phyloP scores from a whole-genome alignment of 805 yeast species.

The Isabelozyma heimii region DNA sequence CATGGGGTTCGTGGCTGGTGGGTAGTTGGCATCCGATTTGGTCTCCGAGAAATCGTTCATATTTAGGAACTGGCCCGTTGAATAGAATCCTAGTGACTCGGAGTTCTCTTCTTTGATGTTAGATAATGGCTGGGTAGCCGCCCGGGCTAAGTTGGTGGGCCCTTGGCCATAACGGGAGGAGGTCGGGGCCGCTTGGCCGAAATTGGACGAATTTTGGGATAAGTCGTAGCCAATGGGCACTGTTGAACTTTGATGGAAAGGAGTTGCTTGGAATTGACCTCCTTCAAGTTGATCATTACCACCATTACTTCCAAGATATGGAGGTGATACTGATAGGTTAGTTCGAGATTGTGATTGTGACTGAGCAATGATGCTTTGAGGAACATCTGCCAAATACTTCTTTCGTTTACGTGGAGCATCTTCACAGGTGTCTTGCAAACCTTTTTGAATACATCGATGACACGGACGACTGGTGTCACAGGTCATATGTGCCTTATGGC shows the following conservation, averaged over 20 bases:
- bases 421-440: conserved; percentile 65
- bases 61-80: background rate
- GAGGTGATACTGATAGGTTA: conserved; percentile 1
- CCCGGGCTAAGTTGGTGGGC: background rate
- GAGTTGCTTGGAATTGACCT: conserved; percentile 4
- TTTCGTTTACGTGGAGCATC: conserved; percentile 89
- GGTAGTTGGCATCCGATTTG: background rate
- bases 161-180: background rate
- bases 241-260: conserved; percentile 11
- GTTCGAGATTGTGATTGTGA: background rate
- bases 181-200: background rate
- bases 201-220: background rate
- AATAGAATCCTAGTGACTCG: background rate
- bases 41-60: background rate
- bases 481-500: conserved; percentile 88
- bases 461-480: conserved; percentile 88
- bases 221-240: background rate
- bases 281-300: background rate
- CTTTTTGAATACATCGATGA: conserved; percentile 68
- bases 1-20: background rate
- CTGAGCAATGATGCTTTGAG: conserved; percentile 20
- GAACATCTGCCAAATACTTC: conserved; percentile 72
- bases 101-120: background rate
- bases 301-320: conserved; percentile 1
- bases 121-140: background rate